These are phyloP conservation scores for Dactylonectria estremocensis DNA, from an alignment of 2,329 filamentous ascomycete species.

Conservation along the genomic window DNA sequence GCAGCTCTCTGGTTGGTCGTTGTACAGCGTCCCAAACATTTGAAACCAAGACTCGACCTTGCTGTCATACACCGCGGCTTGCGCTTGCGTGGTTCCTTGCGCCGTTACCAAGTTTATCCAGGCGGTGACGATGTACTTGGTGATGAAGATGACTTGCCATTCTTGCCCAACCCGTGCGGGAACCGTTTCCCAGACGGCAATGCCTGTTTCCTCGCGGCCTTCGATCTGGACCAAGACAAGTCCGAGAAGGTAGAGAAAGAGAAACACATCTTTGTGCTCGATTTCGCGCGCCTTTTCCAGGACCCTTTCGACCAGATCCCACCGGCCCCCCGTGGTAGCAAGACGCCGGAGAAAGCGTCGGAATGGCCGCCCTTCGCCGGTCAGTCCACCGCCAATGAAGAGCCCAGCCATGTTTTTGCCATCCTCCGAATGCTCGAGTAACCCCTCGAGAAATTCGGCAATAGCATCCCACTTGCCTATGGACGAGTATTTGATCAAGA, in stretches of 20 bases:
- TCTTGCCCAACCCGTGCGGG: neutral
- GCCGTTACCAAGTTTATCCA: neutral
- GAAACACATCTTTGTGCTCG: neutral
- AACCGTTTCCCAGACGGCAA: neutral
- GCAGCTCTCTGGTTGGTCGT: neutral
- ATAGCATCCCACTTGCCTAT: conserved; percentile 4
- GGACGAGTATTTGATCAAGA: neutral
- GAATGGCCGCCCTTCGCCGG: neutral
- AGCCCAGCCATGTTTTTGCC: conserved; percentile 2
- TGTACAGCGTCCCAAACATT: neutral
- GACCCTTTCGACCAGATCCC: conserved; percentile 8
- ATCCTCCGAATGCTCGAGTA: conserved; percentile 1
- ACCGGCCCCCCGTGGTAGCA: neutral
- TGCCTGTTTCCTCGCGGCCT: conserved; percentile 3
- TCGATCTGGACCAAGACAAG: neutral
- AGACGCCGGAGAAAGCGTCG: neutral
- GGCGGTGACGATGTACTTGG: neutral
- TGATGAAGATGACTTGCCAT: neutral
- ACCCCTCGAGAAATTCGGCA: conserved; percentile 6
- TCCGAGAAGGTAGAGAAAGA: neutral
- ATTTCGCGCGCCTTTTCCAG: neutral
- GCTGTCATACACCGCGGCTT: conserved; percentile 7
- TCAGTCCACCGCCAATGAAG: neutral
- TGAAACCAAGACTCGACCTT: conserved; percentile 10
- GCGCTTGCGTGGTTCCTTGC: neutral